Base-by-base conservation (phyloP, 208 protist species). In the Crithidia expoeki region DNA sequence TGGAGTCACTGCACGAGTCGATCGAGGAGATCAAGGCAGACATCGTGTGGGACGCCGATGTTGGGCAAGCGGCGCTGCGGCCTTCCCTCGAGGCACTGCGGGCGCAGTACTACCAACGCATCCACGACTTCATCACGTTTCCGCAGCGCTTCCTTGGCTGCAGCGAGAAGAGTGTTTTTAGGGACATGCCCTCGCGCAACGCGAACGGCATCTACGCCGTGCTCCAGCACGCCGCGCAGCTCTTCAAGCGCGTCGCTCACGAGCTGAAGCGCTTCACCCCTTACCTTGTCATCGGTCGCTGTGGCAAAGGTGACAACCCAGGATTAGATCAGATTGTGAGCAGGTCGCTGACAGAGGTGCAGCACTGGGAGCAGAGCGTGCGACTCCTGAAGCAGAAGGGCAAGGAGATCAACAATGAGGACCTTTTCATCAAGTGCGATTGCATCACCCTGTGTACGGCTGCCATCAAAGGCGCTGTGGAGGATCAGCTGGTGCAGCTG, bases 311-410 rank as follows among this genome's bases (percentile, higher is more conserved):
- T 33, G 86, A 71, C 19, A 94, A 87, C 66, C 90, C 90, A 2
- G 79, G 88, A 25, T 56, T 98, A 6, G 94, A 98, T 72, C 82
- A 89, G 27, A 94, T 98, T 69, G 93, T 98, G 14, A 83, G 83
- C 25, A 71, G 88, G 58, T 76, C 94, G 30, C 70, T 99, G 42
- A 91, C 76, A 4, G 90, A 98, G 71, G 93, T 97, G n/a, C 84
- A 89, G 59, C 93, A 99, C 63, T 99, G 91, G 92, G 97, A 99
- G 76, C 85, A 93, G 76, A 97, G 97, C 71, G 94, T 98, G 62
- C 92, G 93, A 11, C 75, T 98, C 58, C 81, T 99, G 16, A 98
- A 98, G 81, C 83, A 96, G 65, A 98, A 98, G 73, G 93, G 92
- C 28, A 96, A 97, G 79, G 96, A 98, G 62, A 95, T 97, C 57